Conservation (phyloP, 2,329 filamentous ascomycete genomes). For the Capronia americana region DNA sequence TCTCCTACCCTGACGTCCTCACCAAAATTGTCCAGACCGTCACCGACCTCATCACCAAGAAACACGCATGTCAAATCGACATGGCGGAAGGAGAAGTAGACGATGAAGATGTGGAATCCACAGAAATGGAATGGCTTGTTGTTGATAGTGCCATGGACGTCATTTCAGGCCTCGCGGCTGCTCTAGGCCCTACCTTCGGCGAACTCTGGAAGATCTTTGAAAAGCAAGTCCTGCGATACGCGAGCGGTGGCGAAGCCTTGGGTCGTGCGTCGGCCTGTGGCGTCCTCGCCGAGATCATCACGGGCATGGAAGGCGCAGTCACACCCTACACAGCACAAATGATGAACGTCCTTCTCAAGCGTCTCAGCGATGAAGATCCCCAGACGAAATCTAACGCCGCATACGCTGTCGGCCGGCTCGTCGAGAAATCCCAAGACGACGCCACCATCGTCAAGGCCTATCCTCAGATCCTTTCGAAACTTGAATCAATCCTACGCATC, state of each 20-base stretch:
- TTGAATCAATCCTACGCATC: conserved; percentile 82
- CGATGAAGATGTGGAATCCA: conserved; percentile 76
- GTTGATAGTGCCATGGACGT: conserved; percentile 94
- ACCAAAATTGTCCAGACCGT: conserved; percentile 78
- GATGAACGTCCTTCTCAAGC: conserved; percentile 81
- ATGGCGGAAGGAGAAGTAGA: conserved; percentile 79
- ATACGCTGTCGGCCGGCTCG: conserved; percentile 85
- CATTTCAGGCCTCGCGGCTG: conserved; percentile 80
- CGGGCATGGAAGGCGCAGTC: conserved; percentile 80
- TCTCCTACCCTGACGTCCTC: conserved; percentile 72
- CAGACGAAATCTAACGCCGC: conserved; percentile 96
- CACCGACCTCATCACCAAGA: conserved; percentile 80
- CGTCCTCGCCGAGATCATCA: conserved; percentile 87
- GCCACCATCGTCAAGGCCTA: conserved; percentile 77
- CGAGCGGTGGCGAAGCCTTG: conserved; percentile 80
- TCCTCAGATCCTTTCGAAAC: conserved; percentile 77
- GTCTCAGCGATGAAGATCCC: conserved; percentile 84
- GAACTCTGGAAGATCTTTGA: conserved; percentile 97
- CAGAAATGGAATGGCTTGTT: conserved; percentile 97
- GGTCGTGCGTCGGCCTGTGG: conserved; percentile 91
- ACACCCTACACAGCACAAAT: conserved; percentile 80
- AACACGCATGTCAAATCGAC: conserved; percentile 92
- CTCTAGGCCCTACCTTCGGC: conserved; percentile 78
- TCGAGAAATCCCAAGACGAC: conserved; percentile 77
- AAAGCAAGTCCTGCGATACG: conserved; percentile 86